Base-by-base conservation (phyloP, 1,139 yeast genomes). In the Candida sp. region DNA sequence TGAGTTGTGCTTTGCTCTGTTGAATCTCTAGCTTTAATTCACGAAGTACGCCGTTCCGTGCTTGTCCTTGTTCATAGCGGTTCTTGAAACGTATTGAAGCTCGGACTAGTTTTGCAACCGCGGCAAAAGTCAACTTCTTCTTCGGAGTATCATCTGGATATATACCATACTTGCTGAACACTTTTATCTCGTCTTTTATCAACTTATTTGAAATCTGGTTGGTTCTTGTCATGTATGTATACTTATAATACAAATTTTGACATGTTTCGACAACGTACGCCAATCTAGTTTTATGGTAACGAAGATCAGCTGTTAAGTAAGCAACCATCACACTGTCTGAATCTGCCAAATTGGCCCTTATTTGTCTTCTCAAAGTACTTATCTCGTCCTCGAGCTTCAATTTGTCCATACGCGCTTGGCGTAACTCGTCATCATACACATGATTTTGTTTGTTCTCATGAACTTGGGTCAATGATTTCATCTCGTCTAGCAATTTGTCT, bases 11-110 rank as follows among this genome's bases (percentile, higher is more conserved):
- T 21, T 37, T 27, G 9, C 39, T 33, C 12, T 12, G 29, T 32
- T 37, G 33, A n/a, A 37, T 21, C 27, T 37, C 25, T 5, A 30
- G 15, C 39, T 32, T 61, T 42, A 69, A 53, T 40, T 62, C 66
- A 23, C 49, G 44, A 36, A 68, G 49, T 44, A 55, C 60, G 22
- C 44, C 25, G 35, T 53, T 59, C 33, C 75, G 56, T 39, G 47
- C 53, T 35, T 57, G 57, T 3, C 66, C 57, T 45, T 55, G 62
- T 41, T 63, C 60, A 5, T 50, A 50, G 40, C 81, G 57, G 36
- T 66, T 72, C 50, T 66, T 71, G 30, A 83, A 67, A 44, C 82
- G 63, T 5, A 82, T 75, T 32, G 69, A 64, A 1, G 86, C 83
- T 49, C 82, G 60, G 6, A 82, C 86, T 46, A 74, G 68, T 46